Evolutionary conservation across 2,329 filamentous ascomycete species (phyloP), one percentile per base, ranked within the genome.

Genomic region (Alternaria hordeiaustralica): DNA sequence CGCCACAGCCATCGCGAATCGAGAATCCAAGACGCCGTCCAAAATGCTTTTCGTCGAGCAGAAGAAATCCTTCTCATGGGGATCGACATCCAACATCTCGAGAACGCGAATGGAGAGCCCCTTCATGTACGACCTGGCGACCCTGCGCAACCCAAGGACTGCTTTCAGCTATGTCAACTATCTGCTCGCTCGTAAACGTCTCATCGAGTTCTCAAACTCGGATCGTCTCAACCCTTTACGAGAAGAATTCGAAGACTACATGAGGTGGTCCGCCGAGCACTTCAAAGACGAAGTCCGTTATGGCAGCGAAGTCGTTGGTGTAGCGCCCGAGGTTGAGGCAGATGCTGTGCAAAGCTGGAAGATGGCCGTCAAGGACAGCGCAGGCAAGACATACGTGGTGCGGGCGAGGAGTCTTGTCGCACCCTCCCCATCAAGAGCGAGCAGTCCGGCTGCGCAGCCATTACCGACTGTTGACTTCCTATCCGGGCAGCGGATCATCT

Each of bases 191-290:
- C 70, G 70, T 15, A 70, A 75, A 33, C 71, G 77, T 8, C 69
- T 80, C 15, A 64, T 79, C 21, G 76, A 78, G 26, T 80, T 79
- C 36, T 72, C 75, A 43, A 79, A 80, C 60, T 78, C 80, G 20
- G 76, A 78, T 54, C 73, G 76, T 13, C 62, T 81, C 54, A 77
- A 79, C 46, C 78, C 79, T 25, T 59, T 81, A 26, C 70, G 79
- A 28, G 71, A 75, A 49, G 79, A 81, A 55, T 80, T 81, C 18
- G 78, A 77, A n/a, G 74, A 81, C 49, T 80, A 81, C 47, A 67
- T 81, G 56, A 71, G 67, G 58, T 79, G 78, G 78, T 75, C 72
- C 46, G 77, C 78, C 11, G 72, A 73, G 18, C 71, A 78, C 10
- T 78, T 79, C 69, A 71, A 73, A 15, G 70, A 72, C 7, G 55